Evolutionary conservation across 768 basidiomycete species (phyloP).

Genomic region (Lactarius sanguifluus): DNA sequence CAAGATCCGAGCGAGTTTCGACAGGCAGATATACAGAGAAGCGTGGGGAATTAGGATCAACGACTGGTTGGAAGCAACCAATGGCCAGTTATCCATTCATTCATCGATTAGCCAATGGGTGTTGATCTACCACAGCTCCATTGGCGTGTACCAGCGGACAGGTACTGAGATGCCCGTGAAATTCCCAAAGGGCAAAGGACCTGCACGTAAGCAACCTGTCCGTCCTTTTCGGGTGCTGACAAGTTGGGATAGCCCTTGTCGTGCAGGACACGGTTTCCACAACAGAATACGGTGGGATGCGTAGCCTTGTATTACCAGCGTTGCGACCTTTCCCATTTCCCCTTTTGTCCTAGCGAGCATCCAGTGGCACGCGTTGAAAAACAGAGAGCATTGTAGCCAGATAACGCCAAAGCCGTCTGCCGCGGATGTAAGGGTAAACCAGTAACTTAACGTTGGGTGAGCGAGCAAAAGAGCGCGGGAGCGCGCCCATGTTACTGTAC

Average conservation of each 20-base stretch:
- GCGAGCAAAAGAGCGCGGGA: not conserved
- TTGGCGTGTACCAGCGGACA: not conserved
- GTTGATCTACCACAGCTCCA: not conserved
- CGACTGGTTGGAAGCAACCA: not conserved
- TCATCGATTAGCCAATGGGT: not conserved
- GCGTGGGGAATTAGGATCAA: not conserved
- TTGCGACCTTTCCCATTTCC: not conserved
- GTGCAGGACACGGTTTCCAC: not conserved
- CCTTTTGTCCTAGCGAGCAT: not conserved
- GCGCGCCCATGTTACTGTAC: slow-evolving; percentile 1
- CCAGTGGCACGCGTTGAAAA: not conserved
- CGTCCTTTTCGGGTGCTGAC: slow-evolving; percentile 22
- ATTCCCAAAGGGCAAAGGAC: not conserved
- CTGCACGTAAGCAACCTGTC: slow-evolving; percentile 1
- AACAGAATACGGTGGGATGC: not conserved
- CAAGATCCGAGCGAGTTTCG: not conserved
- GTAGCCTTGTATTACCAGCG: not conserved
- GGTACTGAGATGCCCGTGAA: not conserved
- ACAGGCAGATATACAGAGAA: not conserved
- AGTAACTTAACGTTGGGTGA: too few species aligned
- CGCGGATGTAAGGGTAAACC: not conserved
- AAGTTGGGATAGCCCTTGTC: not conserved
- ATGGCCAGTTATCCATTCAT: not conserved
- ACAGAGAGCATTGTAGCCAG: not conserved
- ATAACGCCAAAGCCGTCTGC: not conserved